Base-by-base conservation (phyloP, 192 early-diverging fungal genomes). In the Piromyces finnis region DNA sequence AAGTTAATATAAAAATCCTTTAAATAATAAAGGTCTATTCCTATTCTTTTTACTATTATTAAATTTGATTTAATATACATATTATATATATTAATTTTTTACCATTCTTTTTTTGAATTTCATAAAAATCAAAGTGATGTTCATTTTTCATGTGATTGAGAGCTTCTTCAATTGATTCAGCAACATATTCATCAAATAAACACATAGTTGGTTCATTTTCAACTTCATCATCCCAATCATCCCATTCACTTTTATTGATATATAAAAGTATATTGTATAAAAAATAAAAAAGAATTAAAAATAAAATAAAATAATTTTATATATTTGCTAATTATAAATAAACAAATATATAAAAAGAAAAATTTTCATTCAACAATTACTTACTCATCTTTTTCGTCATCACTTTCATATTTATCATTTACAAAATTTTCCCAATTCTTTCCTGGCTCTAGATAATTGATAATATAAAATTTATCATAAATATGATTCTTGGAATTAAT, bases 381-480 rank as follows among this genome's bases (percentile, higher is more conserved):
- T 83, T 86, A 88, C 89, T 92, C 89, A 59, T 93, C 92, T 27
- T 84, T 81, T 51, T 93, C 93, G 36, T 92, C 90, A 59, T 95
- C 93, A 79, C 90, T 90, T 27, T 93, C 94, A 78, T 92, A 90
- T 35, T 87, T 86, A 80, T 95, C 94, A 36, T 92, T 91, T 83
- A 95, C 94, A 81, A 92, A 91, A 12, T 87, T 90, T 85, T 96
- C 95, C 94, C 95, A 95, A 88, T 94, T 94, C 83, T 93, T 94
- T 22, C 94, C 94, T 0, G 95, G 94, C 84, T 95, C 29, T 28
- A 94, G 81, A 81, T 96, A 96, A 82, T 98, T 98, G 81, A 96
- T 91, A 28, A 98, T 92, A 82, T 96, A 98, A 86, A 96, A 98
- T 28, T 93, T 92, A 84, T 98, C 96, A 77, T 98, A 98, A 41